Evolutionary conservation across 768 basidiomycete genomes (phyloP).

Genomic region (Serendipita sp.): DNA sequence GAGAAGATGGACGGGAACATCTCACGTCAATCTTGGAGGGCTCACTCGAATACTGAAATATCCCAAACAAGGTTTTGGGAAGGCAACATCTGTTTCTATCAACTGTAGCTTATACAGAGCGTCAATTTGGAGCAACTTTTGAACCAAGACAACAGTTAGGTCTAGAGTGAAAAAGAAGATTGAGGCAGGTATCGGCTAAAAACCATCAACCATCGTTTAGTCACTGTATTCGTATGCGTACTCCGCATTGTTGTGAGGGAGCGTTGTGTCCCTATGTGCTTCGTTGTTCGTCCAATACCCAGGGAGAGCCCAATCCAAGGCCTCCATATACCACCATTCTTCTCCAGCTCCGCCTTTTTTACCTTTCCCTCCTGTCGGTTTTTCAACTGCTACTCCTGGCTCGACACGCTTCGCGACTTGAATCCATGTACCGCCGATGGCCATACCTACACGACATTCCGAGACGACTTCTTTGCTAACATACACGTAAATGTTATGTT

Average conservation of each 20-base stretch:
- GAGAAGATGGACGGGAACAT: conserved; percentile 71
- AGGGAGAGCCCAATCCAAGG: not conserved
- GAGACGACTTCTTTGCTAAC: conserved; percentile 31
- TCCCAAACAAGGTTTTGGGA: not conserved
- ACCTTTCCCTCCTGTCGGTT: conserved; percentile 6
- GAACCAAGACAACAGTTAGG: no score
- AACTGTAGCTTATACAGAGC: no score
- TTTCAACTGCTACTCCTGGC: not conserved
- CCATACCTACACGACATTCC: conserved; percentile 36
- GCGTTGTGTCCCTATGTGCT: not conserved
- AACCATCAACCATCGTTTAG: not conserved
- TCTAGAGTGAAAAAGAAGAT: no score
- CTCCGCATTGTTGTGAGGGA: not conserved
- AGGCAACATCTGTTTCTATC: not conserved
- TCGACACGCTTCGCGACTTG: conserved; percentile 35
- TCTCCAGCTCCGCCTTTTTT: conserved; percentile 15
- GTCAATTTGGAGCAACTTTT: not conserved
- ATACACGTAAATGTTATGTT: conserved; percentile 45
- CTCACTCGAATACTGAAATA: conserved; percentile 59
- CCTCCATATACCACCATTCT: conserved; percentile 2
- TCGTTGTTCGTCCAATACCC: not conserved
- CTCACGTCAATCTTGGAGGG: conserved; percentile 64
- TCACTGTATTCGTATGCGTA: not conserved
- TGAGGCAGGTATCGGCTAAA: no score
- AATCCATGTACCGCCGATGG: conserved; percentile 49